Conservation (phyloP, 768 basidiomycete genomes). For the Pulveroboletus sp. region DNA sequence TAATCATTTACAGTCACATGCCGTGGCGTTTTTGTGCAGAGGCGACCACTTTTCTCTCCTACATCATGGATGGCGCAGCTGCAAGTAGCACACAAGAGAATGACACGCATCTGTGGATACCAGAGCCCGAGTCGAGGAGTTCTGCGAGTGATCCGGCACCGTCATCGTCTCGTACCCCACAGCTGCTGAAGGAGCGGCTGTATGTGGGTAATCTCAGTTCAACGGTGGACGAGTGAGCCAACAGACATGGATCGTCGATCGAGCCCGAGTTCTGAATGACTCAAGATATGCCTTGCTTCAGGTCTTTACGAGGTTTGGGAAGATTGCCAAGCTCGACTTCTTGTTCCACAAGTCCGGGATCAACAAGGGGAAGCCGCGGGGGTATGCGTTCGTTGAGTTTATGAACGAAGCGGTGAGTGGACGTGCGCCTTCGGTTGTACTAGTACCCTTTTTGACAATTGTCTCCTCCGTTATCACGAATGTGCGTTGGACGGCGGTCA, state of each 20-base stretch:
- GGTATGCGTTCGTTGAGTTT: conserved; percentile 94
- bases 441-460: conserved; percentile 22
- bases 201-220: conserved; percentile 89
- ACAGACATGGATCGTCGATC: neutral
- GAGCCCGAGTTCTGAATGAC: conserved; percentile 9
- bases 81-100: neutral
- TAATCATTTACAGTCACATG: conserved; percentile 4
- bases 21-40: neutral
- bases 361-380: conserved; percentile 86
- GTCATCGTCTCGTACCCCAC: conserved; percentile 24
- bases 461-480: conserved; percentile 18
- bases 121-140: conserved; percentile 21
- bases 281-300: conserved; percentile 82
- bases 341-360: conserved; percentile 92
- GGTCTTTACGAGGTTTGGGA: conserved; percentile 88
- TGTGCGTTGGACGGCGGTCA: conserved; percentile 16
- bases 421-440: conserved; percentile 17
- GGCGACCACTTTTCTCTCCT: neutral
- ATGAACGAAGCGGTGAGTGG: conserved; percentile 69
- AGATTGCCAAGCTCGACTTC: conserved; percentile 88
- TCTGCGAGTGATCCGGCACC: conserved; percentile 15
- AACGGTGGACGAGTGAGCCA: conserved; percentile 76
- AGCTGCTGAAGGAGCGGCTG: conserved; percentile 62
- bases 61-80: conserved; percentile 12
- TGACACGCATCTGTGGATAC: conserved; percentile 30